Base-by-base conservation (phyloP, 2,329 filamentous ascomycete genomes). In the Monosporascus sp. region DNA sequence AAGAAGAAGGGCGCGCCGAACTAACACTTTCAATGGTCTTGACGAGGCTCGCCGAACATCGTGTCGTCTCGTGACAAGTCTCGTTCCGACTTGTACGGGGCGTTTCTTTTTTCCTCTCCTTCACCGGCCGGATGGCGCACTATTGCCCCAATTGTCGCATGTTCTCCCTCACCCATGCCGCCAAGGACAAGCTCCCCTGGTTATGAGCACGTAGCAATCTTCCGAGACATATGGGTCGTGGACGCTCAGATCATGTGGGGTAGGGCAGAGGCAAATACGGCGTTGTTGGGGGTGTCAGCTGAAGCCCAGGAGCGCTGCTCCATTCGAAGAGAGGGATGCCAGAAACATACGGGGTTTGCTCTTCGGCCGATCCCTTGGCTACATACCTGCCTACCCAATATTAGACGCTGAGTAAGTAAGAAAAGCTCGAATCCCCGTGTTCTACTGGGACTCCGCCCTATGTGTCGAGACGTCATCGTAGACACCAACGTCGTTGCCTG, bases 51-150 rank as follows among this genome's bases (percentile, higher is more conserved):
- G 31, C 31, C 31, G 31, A 14, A 14, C 9, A 14, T 2, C 9
- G 31, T 34, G 4, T 34, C 5, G 9, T 34, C 31, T 34, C 9
- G 31, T 14, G 31, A 14, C 14, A 3, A 34, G 9, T 14, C 31
- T 34, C 4, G 9, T 34, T 4, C 14, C 11, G 46, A 52, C 45
- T 56, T 47, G 5, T 17, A 37, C 20, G 44, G 45, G 1, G 20
- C 20, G 36, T 51, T 51, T 36, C 41, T 42, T 56, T 52, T 50
- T 49, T 38, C 4, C 31, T 34, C 31, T 14, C 31, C 31, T 34
- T 31, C 27, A 31, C 27, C 8, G 27, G 27, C 11, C 8, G 11
- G 11, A 11, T 9, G 27, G 27, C 27, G 31, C 31, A 34, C 31
- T 34, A 2, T 34, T 34, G 31, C 11, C 11, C 31, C 31, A 34